Base-by-base conservation (phyloP, 768 basidiomycete species). In the Erythrobasidium yunnanense region DNA sequence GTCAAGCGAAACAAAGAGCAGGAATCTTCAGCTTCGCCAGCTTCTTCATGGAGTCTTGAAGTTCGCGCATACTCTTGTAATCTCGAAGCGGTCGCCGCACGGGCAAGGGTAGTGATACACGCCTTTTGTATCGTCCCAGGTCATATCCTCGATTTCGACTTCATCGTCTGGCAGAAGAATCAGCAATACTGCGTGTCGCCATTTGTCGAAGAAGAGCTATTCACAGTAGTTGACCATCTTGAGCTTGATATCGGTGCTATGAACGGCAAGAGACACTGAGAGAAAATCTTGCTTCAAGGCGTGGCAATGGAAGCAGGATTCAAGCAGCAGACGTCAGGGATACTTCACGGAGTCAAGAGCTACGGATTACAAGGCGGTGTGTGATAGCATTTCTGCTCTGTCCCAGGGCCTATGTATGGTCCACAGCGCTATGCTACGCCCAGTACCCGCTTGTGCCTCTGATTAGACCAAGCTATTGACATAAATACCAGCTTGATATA, bases 61-160 rank as follows among this genome's bases (percentile, higher is more conserved):
- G 5, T 15, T 17, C 52, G 27, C 35, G 56, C 69, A 30, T 7
- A 73, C 73, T 56, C 70, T 70, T n/a, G 71, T 66, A 70, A 97
- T 96, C 77, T 97, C 93, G 78, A 97, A 99, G 45, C 92, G 85
- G 78, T 99, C 93, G 7, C 93, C 93, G 73, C 93, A 97, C 0
- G 93, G 92, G 74, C 91, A 99, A 0, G 92, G 93, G 76, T 92
- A 95, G 79, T 97, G 92, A 73, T 85, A 96, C 3, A 96, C 87
- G 45, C 81, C 75, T 74, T 86, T 87, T 62, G 81, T 83, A 63
- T 81, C 80, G 75, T 93, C 90, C 88, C 89, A 95, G 17, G 78
- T 82, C 85, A 95, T 92, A 73, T 95, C 92, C 70, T 96, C 93
- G 57, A 96, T 95, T 75, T 96, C 91, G 27, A 96, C 84, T 77